These are phyloP conservation scores for Tylopilus sp. DNA, from an alignment of 768 basidiomycete genomes.

Conservation along the genomic window DNA sequence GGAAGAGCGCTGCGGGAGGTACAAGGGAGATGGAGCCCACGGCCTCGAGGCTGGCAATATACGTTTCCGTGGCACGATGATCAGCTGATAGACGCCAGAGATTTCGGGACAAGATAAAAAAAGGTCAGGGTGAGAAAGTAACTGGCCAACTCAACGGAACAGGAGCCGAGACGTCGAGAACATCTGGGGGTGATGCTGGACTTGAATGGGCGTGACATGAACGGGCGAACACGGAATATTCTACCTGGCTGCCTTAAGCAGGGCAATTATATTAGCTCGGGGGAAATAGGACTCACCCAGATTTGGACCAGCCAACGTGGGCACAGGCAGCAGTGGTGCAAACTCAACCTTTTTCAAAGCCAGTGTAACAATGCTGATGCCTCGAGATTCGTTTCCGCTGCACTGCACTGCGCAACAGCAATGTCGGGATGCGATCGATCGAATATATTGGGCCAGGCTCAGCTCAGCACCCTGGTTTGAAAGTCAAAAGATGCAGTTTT, in stretches of 20 bases:
- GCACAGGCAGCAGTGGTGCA: background rate
- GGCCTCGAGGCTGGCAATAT: slow-evolving; percentile 21
- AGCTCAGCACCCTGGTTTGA: background rate
- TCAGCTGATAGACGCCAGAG: slow-evolving; percentile 13
- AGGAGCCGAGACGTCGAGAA: slow-evolving; percentile 3
- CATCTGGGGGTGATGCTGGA: background rate
- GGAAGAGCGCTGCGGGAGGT: slow-evolving; percentile 14
- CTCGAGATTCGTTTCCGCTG: slow-evolving; percentile 26
- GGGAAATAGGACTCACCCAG: slow-evolving; percentile 9
- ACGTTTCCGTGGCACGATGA: slow-evolving; percentile 2
- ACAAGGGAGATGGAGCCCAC: slow-evolving; percentile 2
- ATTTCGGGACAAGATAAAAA: slow-evolving; percentile 1
- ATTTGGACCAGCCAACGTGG: slow-evolving; percentile 12
- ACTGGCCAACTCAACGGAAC: background rate
- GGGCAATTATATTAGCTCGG: slow-evolving; percentile 12
- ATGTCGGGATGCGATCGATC: slow-evolving; percentile 17
- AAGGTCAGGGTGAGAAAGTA: background rate
- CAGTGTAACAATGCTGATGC: slow-evolving; percentile 15
- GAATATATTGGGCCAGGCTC: slow-evolving; percentile 3
- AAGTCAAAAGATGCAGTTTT: background rate
- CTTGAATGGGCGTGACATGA: slow-evolving; percentile 4
- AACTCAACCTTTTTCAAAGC: slow-evolving; percentile 18
- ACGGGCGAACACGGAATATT: slow-evolving; percentile 6
- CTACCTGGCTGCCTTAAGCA: background rate
- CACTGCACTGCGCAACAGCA: slow-evolving; percentile 1